Percentiles rank a stretch among this genome's conserved stretches.
phyloP scores from a whole-genome alignment of 164 flowering plant genomes.

The Malania oleifera region DNA sequence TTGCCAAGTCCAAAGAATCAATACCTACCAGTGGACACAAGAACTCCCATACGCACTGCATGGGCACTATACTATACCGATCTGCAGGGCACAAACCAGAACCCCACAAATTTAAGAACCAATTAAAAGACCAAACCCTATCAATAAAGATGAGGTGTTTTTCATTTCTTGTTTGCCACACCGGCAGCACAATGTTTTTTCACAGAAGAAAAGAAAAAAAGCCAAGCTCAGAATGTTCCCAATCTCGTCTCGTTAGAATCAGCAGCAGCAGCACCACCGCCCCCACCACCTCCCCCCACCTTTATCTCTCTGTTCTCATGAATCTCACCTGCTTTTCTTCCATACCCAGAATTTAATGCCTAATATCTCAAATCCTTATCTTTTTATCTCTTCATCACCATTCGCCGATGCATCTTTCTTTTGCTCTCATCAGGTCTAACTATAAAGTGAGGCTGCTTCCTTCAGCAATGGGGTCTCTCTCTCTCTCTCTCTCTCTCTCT shows the following conservation, averaged over 20 bases:
- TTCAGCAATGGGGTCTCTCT: not conserved
- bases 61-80: not conserved
- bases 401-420: not conserved
- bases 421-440: no score
- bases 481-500: slow-evolving; percentile 2
- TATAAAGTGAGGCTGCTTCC: not conserved
- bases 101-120: slow-evolving; percentile 18
- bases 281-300: slow-evolving; percentile 21
- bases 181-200: slow-evolving; percentile 25
- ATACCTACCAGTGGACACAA: slow-evolving; percentile 2
- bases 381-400: not conserved
- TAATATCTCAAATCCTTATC: not conserved
- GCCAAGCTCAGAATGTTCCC: slow-evolving; percentile 44
- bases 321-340: not conserved
- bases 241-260: slow-evolving; percentile 30
- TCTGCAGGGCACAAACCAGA: not conserved
- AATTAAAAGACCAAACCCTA: slow-evolving; percentile 9
- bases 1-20: slow-evolving; percentile 8
- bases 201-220: slow-evolving; percentile 32
- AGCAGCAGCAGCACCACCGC: slow-evolving; percentile 26
- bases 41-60: slow-evolving; percentile 8
- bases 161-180: slow-evolving; percentile 49
- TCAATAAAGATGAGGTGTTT: slow-evolving; percentile 41
- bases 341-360: not conserved
- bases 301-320: not conserved